A percentile compares a stretch with the other conserved stretches of the same genome.
These are phyloP conservation scores for Talaromyces albobiverticillius DNA, from an alignment of 2,329 filamentous ascomycete species.

Conservation along the genomic window DNA sequence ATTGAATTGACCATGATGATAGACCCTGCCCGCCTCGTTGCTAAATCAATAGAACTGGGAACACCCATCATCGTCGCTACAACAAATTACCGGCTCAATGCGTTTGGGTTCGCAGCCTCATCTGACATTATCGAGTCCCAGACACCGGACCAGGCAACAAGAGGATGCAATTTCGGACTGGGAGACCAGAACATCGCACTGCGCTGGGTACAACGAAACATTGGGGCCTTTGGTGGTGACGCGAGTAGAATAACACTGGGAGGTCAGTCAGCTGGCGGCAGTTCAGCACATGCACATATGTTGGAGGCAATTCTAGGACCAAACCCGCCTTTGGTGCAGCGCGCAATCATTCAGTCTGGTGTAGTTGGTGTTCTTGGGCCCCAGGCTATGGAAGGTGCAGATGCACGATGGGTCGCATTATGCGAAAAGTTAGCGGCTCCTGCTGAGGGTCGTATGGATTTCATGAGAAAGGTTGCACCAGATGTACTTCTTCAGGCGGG, in stretches of 20 bases:
- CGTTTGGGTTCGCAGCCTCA: slow-evolving; percentile 71
- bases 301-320: not conserved
- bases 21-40: slow-evolving; percentile 22
- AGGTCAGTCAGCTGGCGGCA: slow-evolving; percentile 46
- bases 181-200: slow-evolving; percentile 56
- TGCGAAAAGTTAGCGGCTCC: not conserved
- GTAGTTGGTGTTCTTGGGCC: slow-evolving; percentile 1
- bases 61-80: slow-evolving; percentile 72
- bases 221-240: slow-evolving; percentile 56
- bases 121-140: slow-evolving; percentile 54
- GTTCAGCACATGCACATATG: not conserved
- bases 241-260: slow-evolving; percentile 48
- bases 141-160: slow-evolving; percentile 59
- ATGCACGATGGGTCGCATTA: not conserved
- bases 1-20: not conserved
- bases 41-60: slow-evolving; percentile 42
- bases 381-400: not conserved
- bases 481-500: not conserved
- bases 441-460: not conserved
- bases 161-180: slow-evolving; percentile 54
- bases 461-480: not conserved
- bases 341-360: not conserved
- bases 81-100: slow-evolving; percentile 73
- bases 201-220: slow-evolving; percentile 56
- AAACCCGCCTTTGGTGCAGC: not conserved